Conservation (phyloP, 192 early-diverging fungal genomes). For the Linnemannia elongata region DNA sequence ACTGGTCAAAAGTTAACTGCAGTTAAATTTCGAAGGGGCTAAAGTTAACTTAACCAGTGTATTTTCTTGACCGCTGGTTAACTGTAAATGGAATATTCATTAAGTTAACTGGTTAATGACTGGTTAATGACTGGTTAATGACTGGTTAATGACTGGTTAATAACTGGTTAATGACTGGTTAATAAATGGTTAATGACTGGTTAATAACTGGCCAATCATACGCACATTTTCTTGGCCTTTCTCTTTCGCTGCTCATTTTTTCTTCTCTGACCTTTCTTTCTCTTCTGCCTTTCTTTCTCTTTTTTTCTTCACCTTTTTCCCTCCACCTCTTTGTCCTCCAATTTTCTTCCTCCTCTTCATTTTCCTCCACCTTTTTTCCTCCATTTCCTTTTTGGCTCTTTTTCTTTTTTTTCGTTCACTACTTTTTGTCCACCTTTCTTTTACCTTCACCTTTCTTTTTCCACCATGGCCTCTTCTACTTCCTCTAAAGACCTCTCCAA, state of each 20-base stretch:
- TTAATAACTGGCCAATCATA: not conserved
- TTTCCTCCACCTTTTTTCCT: not conserved
- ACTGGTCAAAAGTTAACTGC: too few species aligned
- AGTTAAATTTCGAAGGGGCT: too few species aligned
- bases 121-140: too few species aligned
- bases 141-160: too few species aligned
- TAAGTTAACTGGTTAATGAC: too few species aligned
- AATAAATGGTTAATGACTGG: too few species aligned
- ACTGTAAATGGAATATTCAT: too few species aligned
- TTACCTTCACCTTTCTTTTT: not conserved
- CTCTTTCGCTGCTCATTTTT: not conserved
- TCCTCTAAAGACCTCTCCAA: not conserved
- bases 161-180: too few species aligned
- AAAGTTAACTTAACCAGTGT: too few species aligned
- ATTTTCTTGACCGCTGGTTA: too few species aligned
- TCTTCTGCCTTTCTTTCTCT: not conserved
- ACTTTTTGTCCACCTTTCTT: not conserved
- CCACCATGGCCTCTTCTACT: not conserved
- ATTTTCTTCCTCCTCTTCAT: not conserved
- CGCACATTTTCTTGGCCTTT: not conserved
- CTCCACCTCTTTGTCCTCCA: not conserved
- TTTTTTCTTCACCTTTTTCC: not conserved
- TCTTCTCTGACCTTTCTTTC: not conserved
- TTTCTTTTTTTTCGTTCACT: not conserved
- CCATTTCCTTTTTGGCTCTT: not conserved